Evolutionary conservation across 306 rosid genomes (phyloP), one percentile per base, ranked within the genome.

Genomic region (Cyamopsis tetragonoloba): DNA sequence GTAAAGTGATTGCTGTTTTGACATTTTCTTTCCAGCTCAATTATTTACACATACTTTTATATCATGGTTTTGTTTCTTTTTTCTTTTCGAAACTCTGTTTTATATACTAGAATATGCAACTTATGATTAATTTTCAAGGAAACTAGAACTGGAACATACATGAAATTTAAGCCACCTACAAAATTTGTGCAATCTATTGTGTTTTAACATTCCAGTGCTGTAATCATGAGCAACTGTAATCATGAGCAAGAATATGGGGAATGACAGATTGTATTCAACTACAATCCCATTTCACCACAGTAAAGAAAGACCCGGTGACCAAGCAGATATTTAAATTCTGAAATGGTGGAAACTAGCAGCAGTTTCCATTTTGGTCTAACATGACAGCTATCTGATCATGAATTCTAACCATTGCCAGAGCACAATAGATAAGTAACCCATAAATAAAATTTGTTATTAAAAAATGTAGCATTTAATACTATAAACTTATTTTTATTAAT

Each of bases 1-100:
- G 70, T 72, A 62, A 76, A 80, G 81, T 38, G 54, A 68, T 46
- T 19, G 72, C 43, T 22, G 46, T 14, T 54, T 54, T 27, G 51
- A 24, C 38, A 66, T 67, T 72, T n/a, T 44, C 73, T 27, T 61
- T 61, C 53, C 46, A 71, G 32, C 47, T 23, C 14, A 60, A 37
- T 23, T 14, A 15, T 37, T 61, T 44, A 26, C 39, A 31, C 31
- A 10, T 39, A 26, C 56, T 15, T 44, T 57, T 37, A 5, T 44
- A 24, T n/a, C 43, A 5, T 38, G 3, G 3, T 0, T 38, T 14
- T 38, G 11, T 38, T 38, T 38, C 49, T n/a, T n/a, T n/a, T n/a
- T n/a, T n/a, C n/a, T n/a, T n/a, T n/a, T n/a, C n/a, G n/a, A n/a
- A n/a, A n/a, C n/a, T 60, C 14, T 18, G 10, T 58, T 49, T 73